Base-by-base conservation (phyloP, 306 rosid species). In the Vicia villosa region DNA sequence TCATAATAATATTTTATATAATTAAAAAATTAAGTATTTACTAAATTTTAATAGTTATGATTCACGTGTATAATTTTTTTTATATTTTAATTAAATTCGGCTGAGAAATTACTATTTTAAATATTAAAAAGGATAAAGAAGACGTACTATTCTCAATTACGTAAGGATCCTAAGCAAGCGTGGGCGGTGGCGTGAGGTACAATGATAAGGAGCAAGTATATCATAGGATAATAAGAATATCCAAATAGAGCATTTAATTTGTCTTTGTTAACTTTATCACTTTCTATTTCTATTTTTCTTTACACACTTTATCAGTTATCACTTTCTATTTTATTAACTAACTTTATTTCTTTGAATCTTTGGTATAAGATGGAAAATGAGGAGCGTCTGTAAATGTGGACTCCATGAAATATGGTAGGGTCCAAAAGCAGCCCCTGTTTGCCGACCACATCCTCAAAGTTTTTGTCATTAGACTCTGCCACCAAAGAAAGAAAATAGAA, bases 371-470 rank as follows among this genome's bases (percentile, higher is more conserved):
- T 32, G 20, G 15, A 6, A 38, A 57, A 11, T 34, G 63, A 50
- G 77, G 85, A 74, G 86, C 86, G 86, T 82, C 49, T 74, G 74
- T 70, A 64, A 24, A 21, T 45, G 66, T 47, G 74, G 68, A 57
- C 55, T 36, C 24, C 22, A 63, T 38, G 11, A 1, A 10, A 34
- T 61, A 24, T 21, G 4, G 58, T 57, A 19, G 85, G 63, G 45
- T 80, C 42, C 80, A 69, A 21, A 5, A 10, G 65, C 63, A n/a
- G 79, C 81, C 85, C 66, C 61, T 12, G 15, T 22, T 69, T 59
- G 83, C 83, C 86, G 83, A 74, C 86, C 86, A 55, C 62, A 49
- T 13, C 68, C 52, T 40, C 17, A 63, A 62, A 57, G 51, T 1
- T 60, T 42, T 77, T 73, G 74, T 82, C 80, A 69, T 79, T 65